phyloP scores from a whole-genome alignment of 371 early-diverging fungal genomes.

The Circinella umbellata region DNA sequence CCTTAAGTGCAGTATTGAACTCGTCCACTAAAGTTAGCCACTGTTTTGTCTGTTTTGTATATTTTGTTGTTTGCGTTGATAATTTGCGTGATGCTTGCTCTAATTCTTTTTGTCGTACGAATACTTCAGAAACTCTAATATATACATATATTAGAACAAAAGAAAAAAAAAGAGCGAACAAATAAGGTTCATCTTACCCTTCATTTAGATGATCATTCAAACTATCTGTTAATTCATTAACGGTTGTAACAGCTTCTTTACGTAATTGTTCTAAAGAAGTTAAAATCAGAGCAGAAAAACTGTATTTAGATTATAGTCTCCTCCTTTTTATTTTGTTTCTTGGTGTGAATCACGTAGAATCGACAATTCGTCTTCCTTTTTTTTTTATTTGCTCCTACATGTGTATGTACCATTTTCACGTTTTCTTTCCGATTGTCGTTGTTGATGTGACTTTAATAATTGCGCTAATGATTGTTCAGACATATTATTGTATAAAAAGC shows the following conservation, averaged over 20 bases:
- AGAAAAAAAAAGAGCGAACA: neutral
- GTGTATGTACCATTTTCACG: conserved; percentile 21
- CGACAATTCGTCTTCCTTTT: too few species aligned
- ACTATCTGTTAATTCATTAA: conserved; percentile 55
- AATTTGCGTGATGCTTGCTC: conserved; percentile 62
- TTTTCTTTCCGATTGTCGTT: conserved; percentile 14
- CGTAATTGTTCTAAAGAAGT: conserved; percentile 51
- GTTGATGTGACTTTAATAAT: conserved; percentile 12
- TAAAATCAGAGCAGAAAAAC: too few species aligned
- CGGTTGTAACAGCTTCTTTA: conserved; percentile 53
- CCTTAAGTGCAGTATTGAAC: conserved; percentile 69
- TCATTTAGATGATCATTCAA: conserved; percentile 60
- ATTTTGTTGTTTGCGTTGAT: conserved; percentile 48
- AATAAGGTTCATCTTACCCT: conserved; percentile 31
- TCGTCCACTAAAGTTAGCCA: conserved; percentile 65
- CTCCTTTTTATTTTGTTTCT: too few species aligned
- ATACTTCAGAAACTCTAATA: conserved; percentile 54
- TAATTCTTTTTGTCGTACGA: conserved; percentile 64
- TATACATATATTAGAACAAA: neutral
- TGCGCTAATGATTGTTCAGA: conserved; percentile 12
- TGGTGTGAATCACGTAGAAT: neutral
- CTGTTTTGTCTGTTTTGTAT: conserved; percentile 62
- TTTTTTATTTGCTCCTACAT: too few species aligned
- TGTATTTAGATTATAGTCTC: too few species aligned
- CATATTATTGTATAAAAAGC: neutral